Percentiles rank a stretch among this genome's conserved stretches.
These are phyloP conservation scores for Populus hybrid DNA, from an alignment of 441 rosid species.

Conservation along the genomic window DNA sequence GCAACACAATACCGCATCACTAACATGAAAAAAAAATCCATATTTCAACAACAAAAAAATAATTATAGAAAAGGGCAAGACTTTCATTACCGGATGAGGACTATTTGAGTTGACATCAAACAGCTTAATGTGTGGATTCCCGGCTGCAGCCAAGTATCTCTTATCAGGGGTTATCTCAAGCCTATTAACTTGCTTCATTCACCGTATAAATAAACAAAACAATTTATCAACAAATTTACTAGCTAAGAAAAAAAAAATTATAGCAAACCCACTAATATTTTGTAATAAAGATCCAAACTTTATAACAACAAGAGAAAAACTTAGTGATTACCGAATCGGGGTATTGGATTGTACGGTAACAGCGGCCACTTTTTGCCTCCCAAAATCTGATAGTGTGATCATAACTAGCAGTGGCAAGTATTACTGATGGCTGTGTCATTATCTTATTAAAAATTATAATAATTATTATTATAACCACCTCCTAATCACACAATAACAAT, in stretches of 20 bases:
- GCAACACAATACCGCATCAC: too few relatives aligned
- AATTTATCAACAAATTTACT: not conserved
- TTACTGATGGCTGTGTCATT: constrained; percentile 85
- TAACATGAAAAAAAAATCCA: too few relatives aligned
- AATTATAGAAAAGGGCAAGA: too few relatives aligned
- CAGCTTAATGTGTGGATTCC: constrained; percentile 88
- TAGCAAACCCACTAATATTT: not conserved
- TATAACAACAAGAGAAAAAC: not conserved
- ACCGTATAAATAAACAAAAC: not conserved
- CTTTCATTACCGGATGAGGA: constrained; percentile 90
- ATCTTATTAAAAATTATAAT: not conserved
- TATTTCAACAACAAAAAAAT: too few relatives aligned
- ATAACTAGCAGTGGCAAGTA: constrained; percentile 94
- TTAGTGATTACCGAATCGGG: constrained; percentile 67
- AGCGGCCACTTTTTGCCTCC: constrained; percentile 96
- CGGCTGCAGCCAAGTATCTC: constrained; percentile 78
- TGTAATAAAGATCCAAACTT: not conserved
- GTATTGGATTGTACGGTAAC: constrained; percentile 89
- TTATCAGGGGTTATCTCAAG: constrained; percentile 96
- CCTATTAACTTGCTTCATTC: constrained; percentile 79
- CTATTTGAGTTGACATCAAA: constrained; percentile 79
- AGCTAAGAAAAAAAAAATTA: not conserved
- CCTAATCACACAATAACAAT: constrained; percentile 7
- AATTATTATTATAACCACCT: constrained; percentile 12
- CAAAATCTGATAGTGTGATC: constrained; percentile 89